A percentile compares a stretch with the other conserved stretches of the same genome.
These are phyloP conservation scores for Globisporangium carolinianum DNA, from an alignment of 352 stramenopile genomes.

Conservation along the genomic window DNA sequence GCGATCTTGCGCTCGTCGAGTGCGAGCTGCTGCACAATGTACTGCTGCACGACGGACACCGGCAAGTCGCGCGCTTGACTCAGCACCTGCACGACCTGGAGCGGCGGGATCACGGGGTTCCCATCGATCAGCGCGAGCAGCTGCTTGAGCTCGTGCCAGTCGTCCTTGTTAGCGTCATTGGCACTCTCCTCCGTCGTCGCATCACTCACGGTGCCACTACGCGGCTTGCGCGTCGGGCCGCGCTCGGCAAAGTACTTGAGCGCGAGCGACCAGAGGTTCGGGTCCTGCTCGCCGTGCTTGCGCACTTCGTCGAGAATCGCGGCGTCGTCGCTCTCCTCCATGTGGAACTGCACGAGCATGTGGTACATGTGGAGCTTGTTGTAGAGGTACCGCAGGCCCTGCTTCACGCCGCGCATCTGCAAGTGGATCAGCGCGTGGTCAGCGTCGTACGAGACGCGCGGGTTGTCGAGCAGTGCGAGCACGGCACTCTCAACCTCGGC, in stretches of 20 bases:
- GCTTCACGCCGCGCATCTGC: slow-evolving; percentile 89
- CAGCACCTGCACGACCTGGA: slow-evolving; percentile 83
- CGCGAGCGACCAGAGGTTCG: slow-evolving; percentile 86
- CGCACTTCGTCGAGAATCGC: slow-evolving; percentile 87
- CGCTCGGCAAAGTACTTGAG: slow-evolving; percentile 88
- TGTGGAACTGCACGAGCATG: slow-evolving; percentile 93
- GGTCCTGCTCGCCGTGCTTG: slow-evolving; percentile 85
- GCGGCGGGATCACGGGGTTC: slow-evolving; percentile 72
- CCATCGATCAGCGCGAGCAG: slow-evolving; percentile 71
- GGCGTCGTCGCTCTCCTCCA: slow-evolving; percentile 88
- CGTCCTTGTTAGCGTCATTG: slow-evolving; percentile 17
- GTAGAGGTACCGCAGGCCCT: slow-evolving; percentile 91
- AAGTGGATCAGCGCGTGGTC: slow-evolving; percentile 92
- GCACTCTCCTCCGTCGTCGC: neutral
- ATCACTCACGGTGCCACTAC: slow-evolving; percentile 18
- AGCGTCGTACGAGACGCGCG: slow-evolving; percentile 86
- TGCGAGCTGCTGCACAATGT: slow-evolving; percentile 79
- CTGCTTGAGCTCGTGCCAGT: slow-evolving; percentile 80
- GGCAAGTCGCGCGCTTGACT: slow-evolving; percentile 77
- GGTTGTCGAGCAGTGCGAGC: slow-evolving; percentile 87
- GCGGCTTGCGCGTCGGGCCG: slow-evolving; percentile 52
- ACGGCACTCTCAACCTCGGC: slow-evolving; percentile 78
- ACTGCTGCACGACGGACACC: slow-evolving; percentile 78
- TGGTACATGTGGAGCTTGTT: slow-evolving; percentile 93
- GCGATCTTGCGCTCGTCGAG: slow-evolving; percentile 79